Conservation (phyloP, 2,329 filamentous ascomycete genomes). For the Fusarium heterosporum region DNA sequence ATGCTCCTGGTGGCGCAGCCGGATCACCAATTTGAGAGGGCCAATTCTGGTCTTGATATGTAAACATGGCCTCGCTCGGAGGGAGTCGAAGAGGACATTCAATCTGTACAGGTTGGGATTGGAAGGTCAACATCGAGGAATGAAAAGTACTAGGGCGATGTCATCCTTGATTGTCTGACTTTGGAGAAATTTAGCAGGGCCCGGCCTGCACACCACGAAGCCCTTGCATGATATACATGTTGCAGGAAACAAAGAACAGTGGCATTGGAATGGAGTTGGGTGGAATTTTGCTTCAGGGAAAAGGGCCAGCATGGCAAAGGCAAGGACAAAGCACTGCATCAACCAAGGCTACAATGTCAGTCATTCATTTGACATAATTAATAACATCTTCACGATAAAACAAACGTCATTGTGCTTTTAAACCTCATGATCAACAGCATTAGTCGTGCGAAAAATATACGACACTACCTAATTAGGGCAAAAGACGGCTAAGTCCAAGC, state of each 20-base stretch:
- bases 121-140: background rate
- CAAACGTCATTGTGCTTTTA: background rate
- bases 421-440: conserved; percentile 12
- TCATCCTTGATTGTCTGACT: conserved; percentile 19
- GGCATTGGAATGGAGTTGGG: conserved; percentile 39
- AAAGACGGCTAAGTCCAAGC: conserved; percentile 5
- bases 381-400: conserved; percentile 6
- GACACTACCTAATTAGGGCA: background rate
- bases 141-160: background rate
- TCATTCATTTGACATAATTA: conserved; percentile 14
- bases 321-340: conserved; percentile 12
- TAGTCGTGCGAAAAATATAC: background rate
- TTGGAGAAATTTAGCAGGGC: background rate
- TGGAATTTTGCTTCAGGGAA: conserved; percentile 27
- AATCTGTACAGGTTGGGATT: background rate
- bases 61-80: background rate
- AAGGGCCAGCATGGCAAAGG: conserved; percentile 12
- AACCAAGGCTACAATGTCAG: conserved; percentile 15
- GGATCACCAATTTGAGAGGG: conserved; percentile 49
- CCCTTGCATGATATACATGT: background rate
- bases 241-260: conserved; percentile 1
- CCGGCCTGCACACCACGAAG: conserved; percentile 5
- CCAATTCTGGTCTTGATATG: background rate
- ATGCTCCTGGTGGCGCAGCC: conserved; percentile 52
- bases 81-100: background rate